Evolutionary conservation across 768 basidiomycete genomes (phyloP).

Genomic region (Fibroporia radiculosa): DNA sequence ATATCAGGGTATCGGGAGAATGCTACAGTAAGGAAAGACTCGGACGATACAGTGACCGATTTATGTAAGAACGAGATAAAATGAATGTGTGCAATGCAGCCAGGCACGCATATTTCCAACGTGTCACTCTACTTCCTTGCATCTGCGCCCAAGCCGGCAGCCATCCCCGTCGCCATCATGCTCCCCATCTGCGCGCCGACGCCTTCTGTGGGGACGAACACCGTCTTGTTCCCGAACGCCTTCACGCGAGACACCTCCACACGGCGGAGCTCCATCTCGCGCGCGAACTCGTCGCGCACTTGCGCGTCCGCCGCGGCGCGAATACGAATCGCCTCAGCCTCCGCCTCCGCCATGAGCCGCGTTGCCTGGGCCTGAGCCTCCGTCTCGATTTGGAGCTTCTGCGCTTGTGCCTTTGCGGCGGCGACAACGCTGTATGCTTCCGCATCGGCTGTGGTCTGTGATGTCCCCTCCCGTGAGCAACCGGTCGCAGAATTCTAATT

Average conservation of each 20-base stretch:
- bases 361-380: constrained; percentile 75
- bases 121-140: neutral
- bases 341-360: constrained; percentile 66
- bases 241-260: constrained; percentile 54
- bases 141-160: constrained; percentile 10
- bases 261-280: constrained; percentile 68
- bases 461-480: too few species aligned
- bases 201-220: constrained; percentile 64
- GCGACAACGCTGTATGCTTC: constrained; percentile 70
- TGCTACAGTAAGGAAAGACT: too few species aligned
- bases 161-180: constrained; percentile 54
- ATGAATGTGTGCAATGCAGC: too few species aligned
- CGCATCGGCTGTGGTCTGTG: constrained; percentile 61
- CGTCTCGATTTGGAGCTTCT: constrained; percentile 60
- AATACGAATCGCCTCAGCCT: constrained; percentile 58
- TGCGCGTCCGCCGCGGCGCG: constrained; percentile 56
- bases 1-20: too few species aligned
- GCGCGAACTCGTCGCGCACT: constrained; percentile 58
- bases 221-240: constrained; percentile 61
- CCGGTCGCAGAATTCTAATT: neutral
- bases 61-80: too few species aligned
- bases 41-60: too few species aligned
- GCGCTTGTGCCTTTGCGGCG: constrained; percentile 66
- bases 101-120: too few species aligned
- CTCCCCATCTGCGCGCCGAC: constrained; percentile 50